A percentile compares a stretch with the other conserved stretches of the same genome.
Evolutionary conservation across 345 rosid genomes (phyloP).

Genomic region (Firmiana major): DNA sequence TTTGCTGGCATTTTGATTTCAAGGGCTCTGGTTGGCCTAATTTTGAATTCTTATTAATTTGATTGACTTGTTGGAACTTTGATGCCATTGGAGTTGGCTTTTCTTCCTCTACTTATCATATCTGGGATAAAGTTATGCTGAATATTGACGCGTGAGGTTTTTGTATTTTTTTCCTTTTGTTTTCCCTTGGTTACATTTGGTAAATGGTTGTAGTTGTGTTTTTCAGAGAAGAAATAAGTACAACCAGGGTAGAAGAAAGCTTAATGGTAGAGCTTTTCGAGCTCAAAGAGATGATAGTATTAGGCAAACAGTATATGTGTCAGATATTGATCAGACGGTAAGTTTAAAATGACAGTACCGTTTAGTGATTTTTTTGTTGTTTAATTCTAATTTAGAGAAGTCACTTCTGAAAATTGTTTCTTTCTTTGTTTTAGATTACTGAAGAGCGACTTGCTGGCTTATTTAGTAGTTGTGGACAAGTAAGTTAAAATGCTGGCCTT

Average conservation of each 20-base stretch:
- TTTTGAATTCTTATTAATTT: background rate
- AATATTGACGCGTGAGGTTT: background rate
- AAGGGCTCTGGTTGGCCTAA: background rate
- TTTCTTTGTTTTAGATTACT: conserved; percentile 48
- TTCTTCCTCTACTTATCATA: background rate
- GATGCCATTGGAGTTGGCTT: background rate
- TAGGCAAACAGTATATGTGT: conserved; percentile 58
- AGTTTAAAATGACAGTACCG: conserved; percentile 1
- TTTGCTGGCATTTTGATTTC: background rate
- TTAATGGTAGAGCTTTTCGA: conserved; percentile 52
- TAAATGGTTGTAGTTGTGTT: background rate
- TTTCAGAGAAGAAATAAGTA: conserved; percentile 55
- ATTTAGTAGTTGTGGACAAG: conserved; percentile 76
- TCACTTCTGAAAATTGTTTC: background rate
- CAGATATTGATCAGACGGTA: conserved; percentile 58
- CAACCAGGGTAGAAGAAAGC: conserved; percentile 59
- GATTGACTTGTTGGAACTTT: conserved; percentile 7
- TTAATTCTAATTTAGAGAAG: background rate
- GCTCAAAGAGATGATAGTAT: conserved; percentile 68
- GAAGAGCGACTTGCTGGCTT: conserved; percentile 85
- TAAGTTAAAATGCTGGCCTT: conserved; percentile 34
- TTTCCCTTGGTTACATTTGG: background rate
- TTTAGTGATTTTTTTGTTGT: background rate
- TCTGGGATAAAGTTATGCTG: background rate
- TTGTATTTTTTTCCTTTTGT: background rate